phyloP scores from a whole-genome alignment of 1,284 basidiomycete species.

The Tetrapyrgos nigripes region DNA sequence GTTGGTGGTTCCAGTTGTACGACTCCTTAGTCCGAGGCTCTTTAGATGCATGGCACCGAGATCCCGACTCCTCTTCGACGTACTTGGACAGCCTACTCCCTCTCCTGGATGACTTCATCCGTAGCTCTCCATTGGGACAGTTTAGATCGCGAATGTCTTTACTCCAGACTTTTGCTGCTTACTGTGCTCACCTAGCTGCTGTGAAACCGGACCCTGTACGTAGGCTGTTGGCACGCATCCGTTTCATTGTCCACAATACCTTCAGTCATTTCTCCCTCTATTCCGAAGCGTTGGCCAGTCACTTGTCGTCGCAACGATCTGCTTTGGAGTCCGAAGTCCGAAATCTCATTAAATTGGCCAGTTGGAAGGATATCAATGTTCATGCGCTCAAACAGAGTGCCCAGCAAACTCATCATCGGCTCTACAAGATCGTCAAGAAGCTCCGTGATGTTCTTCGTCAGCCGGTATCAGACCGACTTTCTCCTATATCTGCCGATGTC shows the following conservation, averaged over 20 bases:
- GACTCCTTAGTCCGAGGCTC: constrained; percentile 79
- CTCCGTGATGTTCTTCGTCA: constrained; percentile 90
- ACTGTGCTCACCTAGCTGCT: constrained; percentile 44
- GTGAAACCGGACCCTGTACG: constrained; percentile 32
- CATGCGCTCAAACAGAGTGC: constrained; percentile 94
- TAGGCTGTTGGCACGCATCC: constrained; percentile 52
- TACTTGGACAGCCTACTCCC: constrained; percentile 79
- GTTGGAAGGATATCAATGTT: constrained; percentile 98
- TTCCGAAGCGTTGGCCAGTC: constrained; percentile 52
- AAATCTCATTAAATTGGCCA: constrained; percentile 92
- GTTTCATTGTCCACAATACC: constrained; percentile 73
- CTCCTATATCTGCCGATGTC: constrained; percentile 42
- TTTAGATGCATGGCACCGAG: constrained; percentile 51
- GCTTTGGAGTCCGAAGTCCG: constrained; percentile 84
- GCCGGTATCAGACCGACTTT: constrained; percentile 59
- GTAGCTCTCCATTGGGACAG: constrained; percentile 84
- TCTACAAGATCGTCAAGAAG: constrained; percentile 92
- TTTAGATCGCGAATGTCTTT: constrained; percentile 76
- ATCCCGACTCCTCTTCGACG: constrained; percentile 40
- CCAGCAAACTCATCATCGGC: constrained; percentile 87
- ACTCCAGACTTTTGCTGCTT: constrained; percentile 72
- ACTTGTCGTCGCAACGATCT: constrained; percentile 66
- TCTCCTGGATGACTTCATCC: constrained; percentile 85
- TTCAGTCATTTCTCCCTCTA: constrained; percentile 75
- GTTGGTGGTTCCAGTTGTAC: constrained; percentile 95